Percentiles rank a stretch among this genome's conserved stretches.
Evolutionary conservation across 441 rosid genomes (phyloP).

Genomic region (Bruguiera hainesii): DNA sequence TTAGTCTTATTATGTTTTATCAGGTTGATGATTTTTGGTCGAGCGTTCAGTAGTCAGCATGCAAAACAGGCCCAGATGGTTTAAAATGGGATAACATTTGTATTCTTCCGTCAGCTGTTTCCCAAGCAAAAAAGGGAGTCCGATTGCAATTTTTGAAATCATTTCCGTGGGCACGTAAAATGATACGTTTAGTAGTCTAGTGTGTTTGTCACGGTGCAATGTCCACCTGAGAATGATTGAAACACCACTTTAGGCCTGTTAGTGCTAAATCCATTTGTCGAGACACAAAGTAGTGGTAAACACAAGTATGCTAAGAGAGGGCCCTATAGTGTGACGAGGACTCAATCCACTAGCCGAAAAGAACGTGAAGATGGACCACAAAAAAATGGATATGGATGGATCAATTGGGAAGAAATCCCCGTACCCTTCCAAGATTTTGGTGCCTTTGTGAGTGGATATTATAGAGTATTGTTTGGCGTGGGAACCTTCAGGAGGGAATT

Average conservation of each 20-base stretch:
- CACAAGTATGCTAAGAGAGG: neutral
- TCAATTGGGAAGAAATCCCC: neutral
- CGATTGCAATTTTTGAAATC: no score
- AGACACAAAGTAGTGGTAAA: neutral
- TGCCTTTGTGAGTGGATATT: neutral
- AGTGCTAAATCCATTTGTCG: slow-evolving; percentile 13
- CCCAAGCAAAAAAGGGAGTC: no score
- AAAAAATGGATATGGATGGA: neutral
- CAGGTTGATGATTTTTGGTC: no score
- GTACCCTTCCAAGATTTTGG: neutral
- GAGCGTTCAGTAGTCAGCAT: no score
- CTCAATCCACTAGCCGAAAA: slow-evolving; percentile 3
- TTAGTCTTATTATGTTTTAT: no score
- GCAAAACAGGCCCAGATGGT: no score
- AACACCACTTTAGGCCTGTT: slow-evolving; percentile 4
- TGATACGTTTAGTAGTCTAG: neutral
- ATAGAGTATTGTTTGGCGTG: neutral
- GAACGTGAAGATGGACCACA: neutral
- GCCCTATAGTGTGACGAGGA: neutral
- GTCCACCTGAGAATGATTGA: slow-evolving; percentile 16
- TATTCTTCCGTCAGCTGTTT: no score
- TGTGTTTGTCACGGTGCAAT: slow-evolving; percentile 14
- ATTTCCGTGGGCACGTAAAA: no score
- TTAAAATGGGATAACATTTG: no score
- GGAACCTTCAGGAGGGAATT: no score